phyloP scores from a whole-genome alignment of 768 basidiomycete genomes.

The Lanmaoa pseudosensibilis region DNA sequence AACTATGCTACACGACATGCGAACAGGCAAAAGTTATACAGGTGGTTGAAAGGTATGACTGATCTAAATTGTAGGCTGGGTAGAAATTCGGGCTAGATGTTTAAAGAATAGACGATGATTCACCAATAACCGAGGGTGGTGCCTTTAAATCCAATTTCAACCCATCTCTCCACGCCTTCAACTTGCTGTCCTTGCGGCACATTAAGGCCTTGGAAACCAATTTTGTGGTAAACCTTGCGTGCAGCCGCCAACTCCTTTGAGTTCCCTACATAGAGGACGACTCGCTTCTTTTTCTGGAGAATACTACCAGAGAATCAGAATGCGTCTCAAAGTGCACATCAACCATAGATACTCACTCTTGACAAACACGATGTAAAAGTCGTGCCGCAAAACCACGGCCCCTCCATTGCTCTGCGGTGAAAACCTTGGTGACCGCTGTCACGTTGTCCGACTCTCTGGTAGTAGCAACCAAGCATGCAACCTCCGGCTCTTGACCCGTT shows the following conservation, averaged over 20 bases:
- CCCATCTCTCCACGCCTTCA: constrained; percentile 18
- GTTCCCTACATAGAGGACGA: constrained; percentile 62
- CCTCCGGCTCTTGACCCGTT: constrained; percentile 29
- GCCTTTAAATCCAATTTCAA: constrained; percentile 17
- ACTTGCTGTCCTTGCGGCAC: constrained; percentile 2
- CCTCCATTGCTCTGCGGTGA: constrained; percentile 54
- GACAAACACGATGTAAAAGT: constrained; percentile 57
- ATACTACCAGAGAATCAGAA: constrained; percentile 25
- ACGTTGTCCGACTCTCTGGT: constrained; percentile 58
- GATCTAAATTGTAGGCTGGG: neutral
- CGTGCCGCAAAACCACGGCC: constrained; percentile 57
- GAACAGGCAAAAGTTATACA: neutral
- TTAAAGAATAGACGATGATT: neutral
- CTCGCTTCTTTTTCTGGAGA: constrained; percentile 34
- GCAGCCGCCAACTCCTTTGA: constrained; percentile 17
- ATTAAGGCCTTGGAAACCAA: constrained; percentile 24
- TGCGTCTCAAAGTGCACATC: neutral
- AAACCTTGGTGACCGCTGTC: constrained; percentile 73
- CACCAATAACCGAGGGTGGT: constrained; percentile 23
- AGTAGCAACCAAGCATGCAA: constrained; percentile 70
- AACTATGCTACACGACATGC: constrained; percentile 16
- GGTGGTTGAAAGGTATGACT: neutral
- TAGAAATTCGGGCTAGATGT: neutral
- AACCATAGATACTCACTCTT: constrained; percentile 41
- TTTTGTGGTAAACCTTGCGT: constrained; percentile 21